A percentile compares a stretch with the other conserved stretches of the same genome.
These are phyloP conservation scores for Colletotrichum navitas DNA, from an alignment of 2,329 filamentous ascomycete species.

Conservation along the genomic window DNA sequence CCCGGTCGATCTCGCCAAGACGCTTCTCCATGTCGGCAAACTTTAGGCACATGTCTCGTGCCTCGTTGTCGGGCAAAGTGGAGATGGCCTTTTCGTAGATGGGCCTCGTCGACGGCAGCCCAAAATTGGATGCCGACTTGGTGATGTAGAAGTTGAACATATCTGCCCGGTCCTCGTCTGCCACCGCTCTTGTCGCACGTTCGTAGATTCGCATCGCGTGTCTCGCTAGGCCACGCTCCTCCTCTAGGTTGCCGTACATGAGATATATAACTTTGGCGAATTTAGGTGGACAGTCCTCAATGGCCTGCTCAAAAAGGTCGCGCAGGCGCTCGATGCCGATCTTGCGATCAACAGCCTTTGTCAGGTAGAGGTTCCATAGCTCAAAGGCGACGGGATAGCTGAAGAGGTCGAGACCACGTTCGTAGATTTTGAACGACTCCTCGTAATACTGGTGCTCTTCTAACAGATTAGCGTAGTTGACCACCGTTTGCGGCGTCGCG, in stretches of 20 bases:
- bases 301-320: slow-evolving; percentile 96
- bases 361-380: slow-evolving; percentile 97
- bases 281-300: slow-evolving; percentile 93
- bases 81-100: slow-evolving; percentile 98
- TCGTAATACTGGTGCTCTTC: slow-evolving; percentile 97
- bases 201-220: slow-evolving; percentile 99
- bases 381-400: slow-evolving; percentile 98
- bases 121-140: slow-evolving; percentile 98
- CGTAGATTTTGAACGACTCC: slow-evolving; percentile 97
- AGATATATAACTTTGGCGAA: slow-evolving; percentile 97
- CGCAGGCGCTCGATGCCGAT: slow-evolving; percentile 94
- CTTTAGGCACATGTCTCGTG: slow-evolving; percentile 98
- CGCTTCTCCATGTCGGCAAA: slow-evolving; percentile 97
- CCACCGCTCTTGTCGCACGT: slow-evolving; percentile 92
- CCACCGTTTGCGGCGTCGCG: slow-evolving; percentile 96
- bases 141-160: slow-evolving; percentile 99
- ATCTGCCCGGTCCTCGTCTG: slow-evolving; percentile 92
- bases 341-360: slow-evolving; percentile 95
- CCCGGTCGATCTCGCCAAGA: slow-evolving; percentile 93
- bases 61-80: slow-evolving; percentile 91
- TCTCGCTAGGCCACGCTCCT: slow-evolving; percentile 92
- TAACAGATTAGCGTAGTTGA: slow-evolving; percentile 96
- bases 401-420: slow-evolving; percentile 97
- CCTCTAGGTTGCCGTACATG: slow-evolving; percentile 98
- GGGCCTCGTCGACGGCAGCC: slow-evolving; percentile 90